Percentiles rank a stretch among this genome's conserved stretches.
phyloP scores from a whole-genome alignment of 441 rosid genomes.

The Syzygium syzygioides region DNA sequence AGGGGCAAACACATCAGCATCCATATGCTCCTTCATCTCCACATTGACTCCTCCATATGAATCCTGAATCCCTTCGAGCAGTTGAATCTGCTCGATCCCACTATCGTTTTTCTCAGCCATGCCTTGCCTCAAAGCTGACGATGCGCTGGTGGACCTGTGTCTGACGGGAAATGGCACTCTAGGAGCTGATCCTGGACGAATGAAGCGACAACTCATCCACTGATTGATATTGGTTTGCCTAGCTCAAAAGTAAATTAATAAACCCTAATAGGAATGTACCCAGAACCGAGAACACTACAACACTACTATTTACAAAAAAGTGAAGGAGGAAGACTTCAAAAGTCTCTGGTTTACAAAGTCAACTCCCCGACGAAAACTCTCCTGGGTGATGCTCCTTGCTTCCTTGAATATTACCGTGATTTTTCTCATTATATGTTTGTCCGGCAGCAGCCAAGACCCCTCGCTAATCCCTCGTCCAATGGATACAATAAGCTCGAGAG shows the following conservation, averaged over 20 bases:
- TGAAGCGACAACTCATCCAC: background rate
- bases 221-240: background rate
- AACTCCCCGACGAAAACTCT: background rate
- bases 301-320: background rate
- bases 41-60: conserved; percentile 1
- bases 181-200: background rate
- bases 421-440: background rate
- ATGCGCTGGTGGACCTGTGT: background rate
- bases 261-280: background rate
- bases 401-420: background rate
- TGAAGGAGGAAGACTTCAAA: background rate
- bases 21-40: conserved; percentile 6
- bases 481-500: background rate
- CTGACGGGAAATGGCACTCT: background rate
- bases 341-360: background rate
- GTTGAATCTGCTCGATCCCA: background rate
- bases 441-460: background rate
- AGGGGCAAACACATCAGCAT: background rate
- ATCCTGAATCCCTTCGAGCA: conserved; percentile 7
- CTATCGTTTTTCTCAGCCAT: background rate
- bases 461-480: background rate
- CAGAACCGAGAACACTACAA: too few relatives aligned
- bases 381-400: background rate
- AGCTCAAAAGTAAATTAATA: background rate
- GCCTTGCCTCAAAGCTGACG: background rate